Conservation (phyloP, 371 early-diverging fungal species). For the Rhizopus delemar region DNA sequence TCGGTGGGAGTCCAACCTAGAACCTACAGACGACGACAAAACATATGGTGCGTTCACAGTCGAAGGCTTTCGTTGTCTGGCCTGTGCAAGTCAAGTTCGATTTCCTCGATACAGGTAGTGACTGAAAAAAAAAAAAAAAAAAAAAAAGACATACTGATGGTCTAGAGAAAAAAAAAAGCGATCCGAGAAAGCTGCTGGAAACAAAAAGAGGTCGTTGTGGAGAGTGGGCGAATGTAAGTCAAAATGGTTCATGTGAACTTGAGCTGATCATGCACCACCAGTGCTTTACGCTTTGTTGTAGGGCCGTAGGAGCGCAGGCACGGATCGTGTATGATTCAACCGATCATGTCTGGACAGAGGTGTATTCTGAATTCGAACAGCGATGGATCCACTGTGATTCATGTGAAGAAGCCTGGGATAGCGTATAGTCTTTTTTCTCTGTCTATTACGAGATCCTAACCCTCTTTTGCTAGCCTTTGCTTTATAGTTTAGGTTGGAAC, state of each 20-base stretch:
- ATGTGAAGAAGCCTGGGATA: slow-evolving; percentile 68
- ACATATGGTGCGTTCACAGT: slow-evolving; percentile 56
- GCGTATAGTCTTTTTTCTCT: slow-evolving; percentile 15
- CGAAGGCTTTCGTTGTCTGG: slow-evolving; percentile 58
- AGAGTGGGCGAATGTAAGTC: slow-evolving; percentile 74
- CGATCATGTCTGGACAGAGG: slow-evolving; percentile 76
- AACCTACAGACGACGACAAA: slow-evolving; percentile 55
- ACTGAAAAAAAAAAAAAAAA: no score
- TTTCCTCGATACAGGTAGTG: slow-evolving; percentile 72
- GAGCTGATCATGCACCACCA: slow-evolving; percentile 6
- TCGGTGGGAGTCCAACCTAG: background rate
- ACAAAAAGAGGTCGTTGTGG: slow-evolving; percentile 75
- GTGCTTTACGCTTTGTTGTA: slow-evolving; percentile 67
- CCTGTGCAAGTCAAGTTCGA: slow-evolving; percentile 50
- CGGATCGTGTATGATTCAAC: slow-evolving; percentile 65
- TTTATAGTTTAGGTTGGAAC: slow-evolving; percentile 75
- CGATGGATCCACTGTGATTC: slow-evolving; percentile 75
- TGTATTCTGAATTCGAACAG: slow-evolving; percentile 56
- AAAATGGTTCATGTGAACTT: background rate
- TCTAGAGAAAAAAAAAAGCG: slow-evolving; percentile 29
- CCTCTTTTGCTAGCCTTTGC: slow-evolving; percentile 40
- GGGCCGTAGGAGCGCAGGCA: slow-evolving; percentile 66
- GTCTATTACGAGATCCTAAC: background rate
- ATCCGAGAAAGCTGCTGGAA: slow-evolving; percentile 57
- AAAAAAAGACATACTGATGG: background rate